phyloP scores from a whole-genome alignment of 2,329 filamentous ascomycete genomes.

The Botrytis deweyae region DNA sequence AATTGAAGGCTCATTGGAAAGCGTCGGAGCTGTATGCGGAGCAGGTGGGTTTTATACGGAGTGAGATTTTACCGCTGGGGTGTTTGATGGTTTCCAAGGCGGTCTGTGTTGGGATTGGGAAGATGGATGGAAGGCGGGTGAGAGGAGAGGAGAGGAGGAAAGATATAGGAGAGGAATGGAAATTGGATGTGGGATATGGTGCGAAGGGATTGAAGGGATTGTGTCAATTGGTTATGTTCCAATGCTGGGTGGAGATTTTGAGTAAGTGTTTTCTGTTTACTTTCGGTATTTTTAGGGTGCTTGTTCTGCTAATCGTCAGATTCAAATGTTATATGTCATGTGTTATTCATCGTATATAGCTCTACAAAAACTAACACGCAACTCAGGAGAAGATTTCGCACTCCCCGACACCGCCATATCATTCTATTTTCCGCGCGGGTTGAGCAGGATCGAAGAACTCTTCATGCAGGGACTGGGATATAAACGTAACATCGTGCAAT shows the following conservation, averaged over 20 bases:
- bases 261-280: not conserved
- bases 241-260: not conserved
- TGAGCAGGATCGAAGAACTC: not conserved
- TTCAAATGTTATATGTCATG: not conserved
- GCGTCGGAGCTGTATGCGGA: not conserved
- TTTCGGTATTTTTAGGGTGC: not conserved
- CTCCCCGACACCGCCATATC: not conserved
- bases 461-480: not conserved
- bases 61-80: not conserved
- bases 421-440: not conserved
- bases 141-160: not conserved
- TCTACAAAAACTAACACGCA: not conserved
- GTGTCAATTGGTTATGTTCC: slow-evolving; percentile 2
- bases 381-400: not conserved
- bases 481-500: not conserved
- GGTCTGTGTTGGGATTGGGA: not conserved
- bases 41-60: not conserved
- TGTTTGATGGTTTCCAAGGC: not conserved
- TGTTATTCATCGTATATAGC: not conserved
- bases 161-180: not conserved
- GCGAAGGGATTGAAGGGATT: not conserved
- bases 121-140: not conserved
- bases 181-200: not conserved
- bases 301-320: not conserved
- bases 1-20: not conserved